These are phyloP conservation scores for Pleurotus eryngii DNA, from an alignment of 768 basidiomycete genomes.

Conservation along the genomic window DNA sequence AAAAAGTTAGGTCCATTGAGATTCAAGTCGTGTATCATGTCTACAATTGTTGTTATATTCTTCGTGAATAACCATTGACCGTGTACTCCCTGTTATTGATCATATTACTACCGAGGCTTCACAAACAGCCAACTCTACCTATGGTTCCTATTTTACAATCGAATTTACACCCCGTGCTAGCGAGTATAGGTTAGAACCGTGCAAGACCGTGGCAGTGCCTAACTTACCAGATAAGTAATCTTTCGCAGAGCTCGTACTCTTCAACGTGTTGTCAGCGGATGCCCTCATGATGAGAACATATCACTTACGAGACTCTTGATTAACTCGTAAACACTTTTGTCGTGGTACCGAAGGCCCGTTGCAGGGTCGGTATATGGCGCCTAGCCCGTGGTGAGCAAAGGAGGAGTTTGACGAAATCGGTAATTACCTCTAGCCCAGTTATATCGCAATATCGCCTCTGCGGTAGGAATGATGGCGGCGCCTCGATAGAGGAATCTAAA, in stretches of 20 bases:
- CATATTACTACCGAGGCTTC: too few relatives aligned
- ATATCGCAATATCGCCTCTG: constrained; percentile 82
- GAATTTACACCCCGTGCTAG: constrained; percentile 36
- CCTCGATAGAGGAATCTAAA: constrained; percentile 77
- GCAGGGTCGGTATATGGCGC: constrained; percentile 83
- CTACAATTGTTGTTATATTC: too few relatives aligned
- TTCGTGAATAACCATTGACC: too few relatives aligned
- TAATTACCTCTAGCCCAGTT: constrained; percentile 69
- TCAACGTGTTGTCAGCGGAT: background rate
- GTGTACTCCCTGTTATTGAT: too few relatives aligned
- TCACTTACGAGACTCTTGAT: constrained; percentile 65
- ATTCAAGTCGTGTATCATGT: background rate
- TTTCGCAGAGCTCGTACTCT: constrained; percentile 72
- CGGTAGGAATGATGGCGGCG: constrained; percentile 78
- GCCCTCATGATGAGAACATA: background rate
- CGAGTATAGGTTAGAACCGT: constrained; percentile 48
- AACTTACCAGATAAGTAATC: constrained; percentile 65
- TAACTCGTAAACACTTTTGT: constrained; percentile 84
- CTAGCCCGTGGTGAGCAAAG: constrained; percentile 27
- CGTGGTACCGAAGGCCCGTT: constrained; percentile 76
- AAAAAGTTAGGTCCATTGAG: constrained; percentile 6
- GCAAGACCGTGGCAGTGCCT: constrained; percentile 21
- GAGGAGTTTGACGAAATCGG: background rate
- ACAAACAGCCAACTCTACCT: background rate
- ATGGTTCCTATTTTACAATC: constrained; percentile 29